Evolutionary conservation across 768 basidiomycete genomes (phyloP).

Genomic region (Suillus paluster): DNA sequence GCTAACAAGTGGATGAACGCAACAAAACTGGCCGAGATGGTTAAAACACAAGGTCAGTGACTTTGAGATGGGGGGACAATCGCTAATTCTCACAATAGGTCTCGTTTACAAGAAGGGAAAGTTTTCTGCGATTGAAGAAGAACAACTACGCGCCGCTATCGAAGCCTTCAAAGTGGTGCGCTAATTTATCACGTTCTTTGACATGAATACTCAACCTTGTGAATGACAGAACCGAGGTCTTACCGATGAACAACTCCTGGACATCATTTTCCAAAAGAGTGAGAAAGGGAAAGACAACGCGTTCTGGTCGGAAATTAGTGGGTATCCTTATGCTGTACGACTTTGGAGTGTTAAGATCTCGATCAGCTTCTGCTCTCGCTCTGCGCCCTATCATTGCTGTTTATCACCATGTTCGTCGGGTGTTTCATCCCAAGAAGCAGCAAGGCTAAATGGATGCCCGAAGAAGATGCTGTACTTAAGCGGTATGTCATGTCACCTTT

Average conservation of each 20-base stretch:
- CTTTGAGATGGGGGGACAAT: neutral
- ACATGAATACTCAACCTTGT: constrained; percentile 6
- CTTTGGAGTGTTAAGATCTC: constrained; percentile 11
- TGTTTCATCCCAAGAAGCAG: constrained; percentile 67
- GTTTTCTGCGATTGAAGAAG: constrained; percentile 79
- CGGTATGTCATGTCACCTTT: constrained; percentile 47
- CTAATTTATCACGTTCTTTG: constrained; percentile 13
- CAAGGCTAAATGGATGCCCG: constrained; percentile 72
- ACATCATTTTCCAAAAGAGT: constrained; percentile 71
- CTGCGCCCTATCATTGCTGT: constrained; percentile 82
- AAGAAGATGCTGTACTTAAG: constrained; percentile 67
- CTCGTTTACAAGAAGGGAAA: constrained; percentile 89
- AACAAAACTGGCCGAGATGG: constrained; percentile 68
- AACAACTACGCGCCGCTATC: constrained; percentile 66
- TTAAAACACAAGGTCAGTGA: constrained; percentile 62
- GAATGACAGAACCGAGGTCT: constrained; percentile 53
- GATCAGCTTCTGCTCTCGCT: constrained; percentile 67
- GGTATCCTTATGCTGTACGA: constrained; percentile 25
- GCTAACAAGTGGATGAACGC: constrained; percentile 82
- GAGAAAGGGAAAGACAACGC: constrained; percentile 62
- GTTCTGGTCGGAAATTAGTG: constrained; percentile 86
- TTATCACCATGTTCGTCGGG: constrained; percentile 79
- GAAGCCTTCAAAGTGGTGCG: constrained; percentile 63
- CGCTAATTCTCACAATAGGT: constrained; percentile 45
- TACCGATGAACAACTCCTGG: constrained; percentile 55